phyloP scores from a whole-genome alignment of 2,329 filamentous ascomycete species.

The Alternaria sp. region DNA sequence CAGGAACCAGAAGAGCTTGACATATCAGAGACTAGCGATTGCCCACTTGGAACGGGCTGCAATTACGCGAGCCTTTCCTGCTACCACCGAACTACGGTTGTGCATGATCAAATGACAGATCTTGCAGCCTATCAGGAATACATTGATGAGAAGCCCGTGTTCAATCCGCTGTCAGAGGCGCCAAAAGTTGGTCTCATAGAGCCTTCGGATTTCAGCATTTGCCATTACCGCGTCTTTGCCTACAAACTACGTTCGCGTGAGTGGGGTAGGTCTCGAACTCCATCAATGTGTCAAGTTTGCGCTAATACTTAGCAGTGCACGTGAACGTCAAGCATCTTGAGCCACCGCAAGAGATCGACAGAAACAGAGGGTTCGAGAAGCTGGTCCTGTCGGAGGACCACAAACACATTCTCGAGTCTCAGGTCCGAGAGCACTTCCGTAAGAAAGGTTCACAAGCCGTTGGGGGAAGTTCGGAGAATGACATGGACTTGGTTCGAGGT shows the following conservation, averaged over 20 bases:
- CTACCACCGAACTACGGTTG: not conserved
- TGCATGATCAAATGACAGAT: not conserved
- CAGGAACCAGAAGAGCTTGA: not conserved
- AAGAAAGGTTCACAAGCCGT: not conserved
- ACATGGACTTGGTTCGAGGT: not conserved
- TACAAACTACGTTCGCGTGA: not conserved
- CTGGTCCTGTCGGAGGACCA: not conserved
- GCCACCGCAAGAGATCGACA: fast-evolving
- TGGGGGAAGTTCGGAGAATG: not conserved
- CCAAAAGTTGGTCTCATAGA: not conserved
- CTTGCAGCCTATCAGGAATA: not conserved
- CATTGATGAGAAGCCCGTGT: not conserved
- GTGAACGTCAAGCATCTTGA: not conserved
- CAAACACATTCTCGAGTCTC: not conserved
- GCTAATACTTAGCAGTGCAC: not conserved
- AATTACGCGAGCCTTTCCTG: not conserved
- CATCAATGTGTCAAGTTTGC: too few relatives aligned
- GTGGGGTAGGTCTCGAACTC: not conserved
- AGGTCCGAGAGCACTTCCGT: not conserved
- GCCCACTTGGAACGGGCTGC: fast-evolving
- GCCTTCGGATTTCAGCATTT: not conserved
- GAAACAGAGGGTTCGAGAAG: not conserved
- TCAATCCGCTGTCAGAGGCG: not conserved
- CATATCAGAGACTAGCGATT: not conserved
- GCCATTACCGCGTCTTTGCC: not conserved